Percentiles rank a stretch among this genome's conserved stretches.
These are phyloP conservation scores for Lepiota brunneoincarnata DNA, from an alignment of 768 basidiomycete species.

Conservation along the genomic window DNA sequence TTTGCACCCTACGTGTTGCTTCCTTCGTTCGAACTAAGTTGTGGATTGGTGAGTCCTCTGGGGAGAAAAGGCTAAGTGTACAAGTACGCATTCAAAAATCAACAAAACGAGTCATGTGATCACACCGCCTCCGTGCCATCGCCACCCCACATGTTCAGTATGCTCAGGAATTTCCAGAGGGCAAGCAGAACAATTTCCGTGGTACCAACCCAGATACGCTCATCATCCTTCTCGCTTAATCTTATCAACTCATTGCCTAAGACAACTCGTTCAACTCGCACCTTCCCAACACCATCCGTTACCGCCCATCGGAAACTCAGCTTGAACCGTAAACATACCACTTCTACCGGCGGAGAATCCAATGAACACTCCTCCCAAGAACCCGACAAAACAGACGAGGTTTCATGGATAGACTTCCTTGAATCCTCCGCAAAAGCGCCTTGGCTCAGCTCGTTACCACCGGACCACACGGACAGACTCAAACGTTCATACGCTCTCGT, in stretches of 20 bases:
- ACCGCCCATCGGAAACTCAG: not conserved
- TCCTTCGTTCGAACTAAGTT: too few relatives aligned
- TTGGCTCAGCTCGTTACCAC: slow-evolving; percentile 9
- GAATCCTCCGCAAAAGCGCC: slow-evolving; percentile 5
- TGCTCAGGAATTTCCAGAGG: slow-evolving; percentile 2
- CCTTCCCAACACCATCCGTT: not conserved
- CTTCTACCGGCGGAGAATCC: not conserved
- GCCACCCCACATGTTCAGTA: not conserved
- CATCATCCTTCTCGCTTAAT: too few relatives aligned
- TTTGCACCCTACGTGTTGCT: too few relatives aligned
- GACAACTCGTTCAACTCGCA: not conserved
- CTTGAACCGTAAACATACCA: not conserved
- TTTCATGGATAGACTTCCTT: slow-evolving; percentile 8
- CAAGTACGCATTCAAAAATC: too few relatives aligned
- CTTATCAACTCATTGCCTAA: not conserved
- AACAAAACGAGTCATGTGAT: too few relatives aligned
- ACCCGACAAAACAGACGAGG: not conserved
- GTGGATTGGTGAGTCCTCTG: too few relatives aligned
- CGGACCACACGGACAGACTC: slow-evolving; percentile 4
- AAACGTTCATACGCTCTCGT: slow-evolving; percentile 8
- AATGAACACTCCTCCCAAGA: not conserved
- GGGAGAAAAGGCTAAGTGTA: too few relatives aligned
- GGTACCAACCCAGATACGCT: too few relatives aligned
- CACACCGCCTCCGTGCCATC: too few relatives aligned
- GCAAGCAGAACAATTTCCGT: not conserved